A percentile compares a stretch with the other conserved stretches of the same genome.
Evolutionary conservation across 345 rosid genomes (phyloP).

Genomic region (Linum usitatissimum): DNA sequence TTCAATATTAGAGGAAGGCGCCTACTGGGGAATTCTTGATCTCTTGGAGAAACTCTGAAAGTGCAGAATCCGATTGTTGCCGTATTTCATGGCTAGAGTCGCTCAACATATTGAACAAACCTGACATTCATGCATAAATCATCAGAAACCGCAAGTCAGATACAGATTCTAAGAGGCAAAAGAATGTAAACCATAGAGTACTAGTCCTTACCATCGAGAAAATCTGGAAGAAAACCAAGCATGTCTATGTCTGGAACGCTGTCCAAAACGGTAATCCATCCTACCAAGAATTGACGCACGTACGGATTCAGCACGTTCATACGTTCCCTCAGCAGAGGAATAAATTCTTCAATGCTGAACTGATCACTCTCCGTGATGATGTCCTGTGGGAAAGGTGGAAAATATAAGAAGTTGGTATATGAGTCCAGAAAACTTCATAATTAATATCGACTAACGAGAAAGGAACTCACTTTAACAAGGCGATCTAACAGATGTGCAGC

Average conservation of each 20-base stretch:
- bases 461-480: constrained; percentile 71
- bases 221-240: constrained; percentile 99
- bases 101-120: constrained; percentile 95
- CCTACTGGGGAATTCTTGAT: constrained; percentile 98
- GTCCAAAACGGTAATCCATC: constrained; percentile 99
- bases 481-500: constrained; percentile 98
- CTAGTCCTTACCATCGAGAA: constrained; percentile 81
- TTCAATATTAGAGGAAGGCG: constrained; percentile 25
- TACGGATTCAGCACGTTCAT: constrained; percentile 90
- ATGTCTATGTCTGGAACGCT: constrained; percentile 99
- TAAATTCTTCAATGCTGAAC: constrained; percentile 99
- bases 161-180: not conserved
- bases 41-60: constrained; percentile 99
- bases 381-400: constrained; percentile 58
- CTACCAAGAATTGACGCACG: constrained; percentile 97
- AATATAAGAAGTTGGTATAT: constrained; percentile 15
- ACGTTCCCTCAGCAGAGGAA: constrained; percentile 88
- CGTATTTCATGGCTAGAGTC: constrained; percentile 97
- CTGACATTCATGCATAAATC: constrained; percentile 30
- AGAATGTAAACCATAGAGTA: constrained; percentile 10
- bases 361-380: constrained; percentile 99
- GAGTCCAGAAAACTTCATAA: not conserved
- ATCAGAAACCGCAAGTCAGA: constrained; percentile 1
- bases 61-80: constrained; percentile 99
- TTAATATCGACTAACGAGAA: not conserved